Conservation (phyloP, 1,139 yeast genomes). For the Pichia sp. region DNA sequence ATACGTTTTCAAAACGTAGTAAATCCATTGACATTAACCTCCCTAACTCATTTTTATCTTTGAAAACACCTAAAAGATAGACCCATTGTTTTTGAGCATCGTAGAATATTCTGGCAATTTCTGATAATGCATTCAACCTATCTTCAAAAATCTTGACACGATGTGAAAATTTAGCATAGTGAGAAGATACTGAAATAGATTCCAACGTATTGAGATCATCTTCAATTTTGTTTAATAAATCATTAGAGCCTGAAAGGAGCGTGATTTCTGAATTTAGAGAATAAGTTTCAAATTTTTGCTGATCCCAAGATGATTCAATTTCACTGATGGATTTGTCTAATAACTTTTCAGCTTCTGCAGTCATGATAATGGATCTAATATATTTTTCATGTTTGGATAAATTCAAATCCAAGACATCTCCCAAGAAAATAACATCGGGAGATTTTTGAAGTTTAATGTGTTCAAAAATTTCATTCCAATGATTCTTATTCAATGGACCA, state of each 20-base stretch:
- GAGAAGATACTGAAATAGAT: slow-evolving; percentile 70
- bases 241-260: slow-evolving; percentile 66
- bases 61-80: slow-evolving; percentile 75
- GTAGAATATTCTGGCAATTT: slow-evolving; percentile 63
- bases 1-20: slow-evolving; percentile 56
- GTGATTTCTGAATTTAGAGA: slow-evolving; percentile 47
- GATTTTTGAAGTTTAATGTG: slow-evolving; percentile 18
- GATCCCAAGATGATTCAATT: slow-evolving; percentile 46
- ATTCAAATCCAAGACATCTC: slow-evolving; percentile 57
- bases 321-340: slow-evolving; percentile 47
- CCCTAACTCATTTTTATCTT: slow-evolving; percentile 50
- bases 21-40: slow-evolving; percentile 65
- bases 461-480: slow-evolving; percentile 55
- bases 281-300: slow-evolving; percentile 45
- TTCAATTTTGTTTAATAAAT: slow-evolving; percentile 50
- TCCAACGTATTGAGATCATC: slow-evolving; percentile 56
- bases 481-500: slow-evolving; percentile 57
- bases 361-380: slow-evolving; percentile 46
- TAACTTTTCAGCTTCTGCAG: slow-evolving; percentile 69
- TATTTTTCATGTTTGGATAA: slow-evolving; percentile 39
- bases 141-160: slow-evolving; percentile 51
- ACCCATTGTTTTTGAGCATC: slow-evolving; percentile 90
- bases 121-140: slow-evolving; percentile 44
- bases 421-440: slow-evolving; percentile 31
- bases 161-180: slow-evolving; percentile 55